Evolutionary conservation across 73 alveolate genomes (phyloP).

Genomic region (Paramecium octaurelia): DNA sequence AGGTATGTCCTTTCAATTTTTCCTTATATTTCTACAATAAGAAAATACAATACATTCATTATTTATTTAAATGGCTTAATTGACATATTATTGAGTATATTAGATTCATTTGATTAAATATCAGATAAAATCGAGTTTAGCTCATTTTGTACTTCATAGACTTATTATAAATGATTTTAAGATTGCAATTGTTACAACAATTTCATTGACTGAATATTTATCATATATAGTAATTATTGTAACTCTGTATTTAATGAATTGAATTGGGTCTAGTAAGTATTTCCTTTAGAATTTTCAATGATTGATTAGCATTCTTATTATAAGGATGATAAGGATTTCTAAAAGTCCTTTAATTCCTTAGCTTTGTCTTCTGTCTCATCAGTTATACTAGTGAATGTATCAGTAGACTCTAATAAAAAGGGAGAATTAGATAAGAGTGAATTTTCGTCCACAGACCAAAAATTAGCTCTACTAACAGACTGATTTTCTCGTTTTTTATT

Average conservation of each 20-base stretch:
- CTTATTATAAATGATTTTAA: neutral
- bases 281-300: neutral
- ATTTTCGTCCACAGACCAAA: constrained; percentile 51
- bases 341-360: constrained; percentile 34
- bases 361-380: constrained; percentile 32
- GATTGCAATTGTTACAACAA: constrained; percentile 3
- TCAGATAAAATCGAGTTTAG: neutral
- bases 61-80: constrained; percentile 7
- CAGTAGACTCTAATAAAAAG: constrained; percentile 17
- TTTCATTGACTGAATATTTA: constrained; percentile 30
- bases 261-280: neutral
- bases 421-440: constrained; percentile 29
- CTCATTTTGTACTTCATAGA: constrained; percentile 4
- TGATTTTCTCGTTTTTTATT: constrained; percentile 40
- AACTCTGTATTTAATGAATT: constrained; percentile 37
- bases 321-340: neutral
- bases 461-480: constrained; percentile 50
- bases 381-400: neutral
- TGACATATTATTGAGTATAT: constrained; percentile 25
- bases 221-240: constrained; percentile 29
- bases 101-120: neutral
- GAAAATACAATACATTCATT: neutral
- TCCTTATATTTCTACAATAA: neutral
- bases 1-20: neutral
- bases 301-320: constrained; percentile 10